phyloP scores from a whole-genome alignment of 768 basidiomycete genomes.

The Russula compacta region DNA sequence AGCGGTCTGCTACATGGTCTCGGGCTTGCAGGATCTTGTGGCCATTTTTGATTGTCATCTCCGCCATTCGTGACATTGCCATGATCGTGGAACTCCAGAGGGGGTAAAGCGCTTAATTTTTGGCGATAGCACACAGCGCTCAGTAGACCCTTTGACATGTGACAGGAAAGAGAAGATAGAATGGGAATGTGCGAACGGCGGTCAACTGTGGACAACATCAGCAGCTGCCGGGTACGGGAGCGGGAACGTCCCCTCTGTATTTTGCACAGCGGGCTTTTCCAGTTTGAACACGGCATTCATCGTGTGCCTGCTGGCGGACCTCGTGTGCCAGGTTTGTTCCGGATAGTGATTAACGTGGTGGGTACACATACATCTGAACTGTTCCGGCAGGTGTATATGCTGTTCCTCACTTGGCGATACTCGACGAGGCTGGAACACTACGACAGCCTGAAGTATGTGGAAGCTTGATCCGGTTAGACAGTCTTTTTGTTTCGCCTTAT shows the following conservation, averaged over 20 bases:
- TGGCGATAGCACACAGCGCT: constrained; percentile 4
- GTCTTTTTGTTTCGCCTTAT: not conserved
- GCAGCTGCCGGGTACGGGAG: constrained; percentile 34
- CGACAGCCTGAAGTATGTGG: constrained; percentile 51
- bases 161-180: constrained; percentile 54
- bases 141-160: constrained; percentile 2
- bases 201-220: constrained; percentile 47
- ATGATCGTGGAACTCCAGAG: constrained; percentile 69
- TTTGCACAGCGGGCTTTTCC: constrained; percentile 53
- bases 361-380: constrained; percentile 7
- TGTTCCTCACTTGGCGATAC: constrained; percentile 68
- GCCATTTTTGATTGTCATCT: constrained; percentile 62
- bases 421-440: constrained; percentile 63
- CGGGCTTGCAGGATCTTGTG: constrained; percentile 56
- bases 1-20: constrained; percentile 66
- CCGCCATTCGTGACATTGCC: constrained; percentile 53
- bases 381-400: constrained; percentile 55
- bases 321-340: constrained; percentile 51
- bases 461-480: constrained; percentile 43
- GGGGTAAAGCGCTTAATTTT: constrained; percentile 40
- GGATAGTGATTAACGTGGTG: constrained; percentile 15
- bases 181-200: constrained; percentile 69
- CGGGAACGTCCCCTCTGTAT: constrained; percentile 41
- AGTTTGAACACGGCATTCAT: constrained; percentile 60
- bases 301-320: constrained; percentile 49